phyloP scores from a whole-genome alignment of 495 filamentous ascomycete genomes.

The Parmelia sp. region DNA sequence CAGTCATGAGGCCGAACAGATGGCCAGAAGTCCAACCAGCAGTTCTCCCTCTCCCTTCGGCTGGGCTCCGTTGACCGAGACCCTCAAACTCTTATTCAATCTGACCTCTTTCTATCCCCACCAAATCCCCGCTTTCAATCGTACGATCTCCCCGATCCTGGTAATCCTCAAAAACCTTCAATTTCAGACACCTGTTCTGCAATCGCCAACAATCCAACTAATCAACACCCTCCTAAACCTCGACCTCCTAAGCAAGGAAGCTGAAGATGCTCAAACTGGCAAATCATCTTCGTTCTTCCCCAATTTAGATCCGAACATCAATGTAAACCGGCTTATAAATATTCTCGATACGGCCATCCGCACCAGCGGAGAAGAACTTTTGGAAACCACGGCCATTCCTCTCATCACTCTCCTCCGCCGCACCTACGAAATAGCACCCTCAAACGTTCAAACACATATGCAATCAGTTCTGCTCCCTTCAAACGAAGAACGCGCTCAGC shows the following conservation, averaged over 20 bases:
- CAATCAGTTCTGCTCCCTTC: slow-evolving; percentile 65
- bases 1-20: slow-evolving; percentile 50
- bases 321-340: slow-evolving; percentile 63
- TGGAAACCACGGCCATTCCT: slow-evolving; percentile 61
- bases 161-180: slow-evolving; percentile 58
- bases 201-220: slow-evolving; percentile 55
- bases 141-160: slow-evolving; percentile 64
- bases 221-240: slow-evolving; percentile 79
- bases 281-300: slow-evolving; percentile 59
- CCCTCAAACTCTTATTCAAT: slow-evolving; percentile 85
- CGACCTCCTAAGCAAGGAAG: slow-evolving; percentile 46
- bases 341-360: slow-evolving; percentile 62
- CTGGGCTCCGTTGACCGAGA: slow-evolving; percentile 64
- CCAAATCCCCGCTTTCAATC: slow-evolving; percentile 52
- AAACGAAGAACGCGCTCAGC: slow-evolving; percentile 66
- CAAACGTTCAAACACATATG: slow-evolving; percentile 55
- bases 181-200: slow-evolving; percentile 51
- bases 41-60: slow-evolving; percentile 38
- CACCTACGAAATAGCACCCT: slow-evolving; percentile 67
- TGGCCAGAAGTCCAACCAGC: slow-evolving; percentile 22
- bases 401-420: slow-evolving; percentile 65
- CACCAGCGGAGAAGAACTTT: slow-evolving; percentile 53
- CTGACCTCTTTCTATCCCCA: slow-evolving; percentile 64
- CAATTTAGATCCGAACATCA: slow-evolving; percentile 48
- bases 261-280: slow-evolving; percentile 31